A percentile compares a stretch with the other conserved stretches of the same genome.
Evolutionary conservation across 208 protist genomes (phyloP).

Genomic region (Leptomonas pyrrhocoris): DNA sequence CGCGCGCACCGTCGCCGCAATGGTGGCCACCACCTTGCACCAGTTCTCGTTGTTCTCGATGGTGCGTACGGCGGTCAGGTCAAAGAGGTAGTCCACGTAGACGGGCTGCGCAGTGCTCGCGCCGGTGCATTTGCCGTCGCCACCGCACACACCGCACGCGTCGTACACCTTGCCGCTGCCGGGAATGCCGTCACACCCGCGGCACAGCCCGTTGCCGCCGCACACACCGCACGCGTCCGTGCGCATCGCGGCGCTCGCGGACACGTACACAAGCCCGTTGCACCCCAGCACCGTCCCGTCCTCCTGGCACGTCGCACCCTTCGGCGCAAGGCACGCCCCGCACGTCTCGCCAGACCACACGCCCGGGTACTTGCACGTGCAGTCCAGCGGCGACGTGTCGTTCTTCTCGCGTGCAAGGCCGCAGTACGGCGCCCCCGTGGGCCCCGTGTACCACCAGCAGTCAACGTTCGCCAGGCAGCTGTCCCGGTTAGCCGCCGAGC

Average conservation of each 20-base stretch:
- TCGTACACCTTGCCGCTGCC: slow-evolving; percentile 42
- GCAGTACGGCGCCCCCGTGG: not conserved
- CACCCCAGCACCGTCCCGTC: slow-evolving; percentile 32
- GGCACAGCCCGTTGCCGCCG: slow-evolving; percentile 50
- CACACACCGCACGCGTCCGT: slow-evolving; percentile 54
- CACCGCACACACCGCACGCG: slow-evolving; percentile 62
- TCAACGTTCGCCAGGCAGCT: slow-evolving; percentile 17
- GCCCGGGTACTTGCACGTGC: slow-evolving; percentile 29
- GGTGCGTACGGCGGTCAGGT: slow-evolving; percentile 17
- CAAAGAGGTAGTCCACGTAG: slow-evolving; percentile 46
- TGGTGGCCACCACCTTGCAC: slow-evolving; percentile 7
- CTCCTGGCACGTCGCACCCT: slow-evolving; percentile 35
- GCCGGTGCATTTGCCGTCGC: slow-evolving; percentile 37
- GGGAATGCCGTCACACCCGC: slow-evolving; percentile 57
- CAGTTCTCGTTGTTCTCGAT: slow-evolving; percentile 9
- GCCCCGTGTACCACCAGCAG: slow-evolving; percentile 40
- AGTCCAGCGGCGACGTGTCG: slow-evolving; percentile 5
- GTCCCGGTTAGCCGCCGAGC: not conserved
- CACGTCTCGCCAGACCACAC: slow-evolving; percentile 38
- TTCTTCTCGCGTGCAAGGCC: not conserved
- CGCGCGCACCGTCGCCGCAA: slow-evolving; percentile 2
- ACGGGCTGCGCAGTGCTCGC: slow-evolving; percentile 10
- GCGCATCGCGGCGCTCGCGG: slow-evolving; percentile 4
- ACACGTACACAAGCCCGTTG: slow-evolving; percentile 34
- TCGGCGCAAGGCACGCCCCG: slow-evolving; percentile 32